These are phyloP conservation scores for Stromatinia cepivora DNA, from an alignment of 2,329 filamentous ascomycete genomes.

Conservation along the genomic window DNA sequence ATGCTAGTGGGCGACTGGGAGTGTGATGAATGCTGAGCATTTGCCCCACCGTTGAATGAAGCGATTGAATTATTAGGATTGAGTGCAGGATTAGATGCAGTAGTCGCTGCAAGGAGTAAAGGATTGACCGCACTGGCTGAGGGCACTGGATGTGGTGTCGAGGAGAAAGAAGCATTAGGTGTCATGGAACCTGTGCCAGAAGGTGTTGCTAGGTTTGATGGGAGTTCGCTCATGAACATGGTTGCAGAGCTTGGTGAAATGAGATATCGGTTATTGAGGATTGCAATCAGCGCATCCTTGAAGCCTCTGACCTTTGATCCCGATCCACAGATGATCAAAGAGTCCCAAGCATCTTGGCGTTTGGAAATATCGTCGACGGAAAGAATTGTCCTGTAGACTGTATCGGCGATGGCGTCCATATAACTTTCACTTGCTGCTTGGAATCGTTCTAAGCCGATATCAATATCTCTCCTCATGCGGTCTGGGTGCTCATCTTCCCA, in stretches of 20 bases:
- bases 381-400: conserved; percentile 81
- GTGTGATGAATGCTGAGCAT: conserved; percentile 55
- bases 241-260: conserved; percentile 90
- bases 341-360: conserved; percentile 87
- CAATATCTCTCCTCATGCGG: conserved; percentile 65
- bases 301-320: conserved; percentile 75
- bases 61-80: conserved; percentile 44
- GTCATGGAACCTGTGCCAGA: conserved; percentile 89
- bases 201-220: conserved; percentile 89
- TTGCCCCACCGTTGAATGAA: conserved; percentile 38
- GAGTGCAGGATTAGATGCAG: conserved; percentile 48
- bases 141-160: conserved; percentile 55
- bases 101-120: conserved; percentile 87
- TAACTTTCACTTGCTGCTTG: conserved; percentile 67
- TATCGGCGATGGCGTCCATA: conserved; percentile 79
- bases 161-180: conserved; percentile 56
- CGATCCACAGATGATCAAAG: conserved; percentile 87
- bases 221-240: conserved; percentile 95
- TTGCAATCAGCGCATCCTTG: conserved; percentile 82
- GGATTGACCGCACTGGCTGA: conserved; percentile 73
- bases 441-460: conserved; percentile 76
- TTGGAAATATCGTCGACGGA: conserved; percentile 82
- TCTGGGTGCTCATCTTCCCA: conserved; percentile 47
- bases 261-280: conserved; percentile 77
- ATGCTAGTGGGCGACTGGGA: conserved; percentile 69